These are phyloP conservation scores for Hymenoscyphus salicellus DNA, from an alignment of 2,329 filamentous ascomycete species.

Conservation along the genomic window DNA sequence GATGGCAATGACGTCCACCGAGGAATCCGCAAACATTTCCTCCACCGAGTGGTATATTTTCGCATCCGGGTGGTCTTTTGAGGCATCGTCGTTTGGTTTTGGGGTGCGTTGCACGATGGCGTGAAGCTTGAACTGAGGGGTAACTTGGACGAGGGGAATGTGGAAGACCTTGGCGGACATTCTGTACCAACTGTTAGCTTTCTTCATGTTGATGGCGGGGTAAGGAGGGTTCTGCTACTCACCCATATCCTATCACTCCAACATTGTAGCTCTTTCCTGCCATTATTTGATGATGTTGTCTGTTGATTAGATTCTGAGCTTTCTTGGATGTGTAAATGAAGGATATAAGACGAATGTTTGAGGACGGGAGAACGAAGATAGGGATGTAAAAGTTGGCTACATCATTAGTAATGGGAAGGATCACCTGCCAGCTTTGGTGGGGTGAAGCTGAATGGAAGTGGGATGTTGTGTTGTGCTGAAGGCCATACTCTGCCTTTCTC, in stretches of 20 bases:
- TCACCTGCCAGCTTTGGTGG: not conserved
- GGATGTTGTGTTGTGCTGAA: not conserved
- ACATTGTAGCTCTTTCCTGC: constrained; percentile 49
- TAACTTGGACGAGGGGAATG: constrained; percentile 70
- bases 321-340: not conserved
- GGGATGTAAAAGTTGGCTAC: not conserved
- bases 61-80: constrained; percentile 62
- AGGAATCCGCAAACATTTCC: constrained; percentile 61
- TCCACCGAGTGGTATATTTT: constrained; percentile 63
- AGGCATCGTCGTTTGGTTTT: constrained; percentile 61
- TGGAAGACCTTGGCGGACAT: constrained; percentile 76
- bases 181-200: constrained; percentile 32
- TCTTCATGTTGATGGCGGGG: not conserved
- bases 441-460: not conserved
- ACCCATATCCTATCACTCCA: constrained; percentile 56
- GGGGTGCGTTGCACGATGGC: constrained; percentile 74
- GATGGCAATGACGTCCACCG: constrained; percentile 67
- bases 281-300: constrained; percentile 19
- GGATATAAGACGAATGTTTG: not conserved
- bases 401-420: not conserved
- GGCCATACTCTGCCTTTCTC: not conserved
- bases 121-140: constrained; percentile 64
- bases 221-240: constrained; percentile 2
- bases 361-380: constrained; percentile 1
- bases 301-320: not conserved